Evolutionary conservation across 345 rosid genomes (phyloP).

Genomic region (Gossypium rotundifolium): DNA sequence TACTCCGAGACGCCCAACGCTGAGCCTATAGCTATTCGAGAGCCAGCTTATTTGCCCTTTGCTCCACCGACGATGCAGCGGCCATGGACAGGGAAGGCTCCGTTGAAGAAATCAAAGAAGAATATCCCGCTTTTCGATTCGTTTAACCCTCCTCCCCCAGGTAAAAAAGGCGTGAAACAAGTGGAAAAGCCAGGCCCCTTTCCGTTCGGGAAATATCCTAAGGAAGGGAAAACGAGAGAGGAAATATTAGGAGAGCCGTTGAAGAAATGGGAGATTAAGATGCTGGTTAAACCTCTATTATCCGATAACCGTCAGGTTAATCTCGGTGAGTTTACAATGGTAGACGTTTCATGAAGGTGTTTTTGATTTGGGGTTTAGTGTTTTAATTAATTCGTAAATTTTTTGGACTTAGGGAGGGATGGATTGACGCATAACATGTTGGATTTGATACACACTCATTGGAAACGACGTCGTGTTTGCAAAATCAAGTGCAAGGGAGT

Average conservation of each 20-base stretch:
- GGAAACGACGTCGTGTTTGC: slow-evolving; percentile 79
- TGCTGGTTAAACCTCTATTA: slow-evolving; percentile 60
- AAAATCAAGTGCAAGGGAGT: slow-evolving; percentile 84
- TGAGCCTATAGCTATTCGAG: slow-evolving; percentile 84
- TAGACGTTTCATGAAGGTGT: not conserved
- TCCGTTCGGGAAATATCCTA: slow-evolving; percentile 57
- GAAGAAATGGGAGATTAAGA: slow-evolving; percentile 71
- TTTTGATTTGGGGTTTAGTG: not conserved
- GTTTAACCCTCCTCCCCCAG: slow-evolving; percentile 56
- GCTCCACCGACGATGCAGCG: slow-evolving; percentile 93
- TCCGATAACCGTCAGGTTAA: slow-evolving; percentile 85
- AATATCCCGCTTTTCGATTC: slow-evolving; percentile 78
- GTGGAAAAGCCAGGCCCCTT: slow-evolving; percentile 78
- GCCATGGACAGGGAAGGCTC: slow-evolving; percentile 99
- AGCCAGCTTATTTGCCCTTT: slow-evolving; percentile 89
- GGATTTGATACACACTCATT: slow-evolving; percentile 82
- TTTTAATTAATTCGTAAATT: not conserved
- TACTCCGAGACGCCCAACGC: slow-evolving; percentile 79
- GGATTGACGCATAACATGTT: slow-evolving; percentile 96
- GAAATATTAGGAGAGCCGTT: slow-evolving; percentile 81
- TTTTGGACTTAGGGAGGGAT: slow-evolving; percentile 59
- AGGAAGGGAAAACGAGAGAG: slow-evolving; percentile 52
- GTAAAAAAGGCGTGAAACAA: slow-evolving; percentile 47
- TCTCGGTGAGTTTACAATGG: slow-evolving; percentile 50
- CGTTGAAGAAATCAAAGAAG: slow-evolving; percentile 69